Percentiles rank a stretch among this genome's conserved stretches.
Conservation (phyloP, 176 grass and related monocot species). For the Hyparrhenia diplandra region DNA sequence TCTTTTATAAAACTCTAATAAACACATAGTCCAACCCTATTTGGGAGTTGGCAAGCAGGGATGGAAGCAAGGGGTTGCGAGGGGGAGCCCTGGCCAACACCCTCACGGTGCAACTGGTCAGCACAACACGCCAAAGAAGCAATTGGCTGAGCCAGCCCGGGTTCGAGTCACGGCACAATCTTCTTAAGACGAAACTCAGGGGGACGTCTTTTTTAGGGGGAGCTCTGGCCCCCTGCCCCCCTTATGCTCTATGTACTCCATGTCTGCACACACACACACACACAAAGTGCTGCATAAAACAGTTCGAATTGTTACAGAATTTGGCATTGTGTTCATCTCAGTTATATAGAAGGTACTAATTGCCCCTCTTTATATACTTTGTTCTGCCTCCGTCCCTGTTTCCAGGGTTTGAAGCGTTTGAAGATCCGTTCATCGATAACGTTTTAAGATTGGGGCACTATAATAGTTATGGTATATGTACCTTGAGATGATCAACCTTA, state of each 20-base stretch:
- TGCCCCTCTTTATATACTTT: neutral
- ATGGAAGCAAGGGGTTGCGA: constrained; percentile 41
- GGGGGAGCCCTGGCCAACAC: too few relatives aligned
- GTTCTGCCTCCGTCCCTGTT: neutral
- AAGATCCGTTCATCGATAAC: neutral
- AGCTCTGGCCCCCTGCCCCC: neutral
- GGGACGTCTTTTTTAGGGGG: too few relatives aligned
- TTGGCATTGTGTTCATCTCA: neutral
- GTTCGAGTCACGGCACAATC: too few relatives aligned
- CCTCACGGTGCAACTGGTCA: too few relatives aligned
- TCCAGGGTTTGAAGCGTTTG: neutral
- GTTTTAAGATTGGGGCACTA: neutral
- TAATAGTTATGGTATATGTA: constrained; percentile 22
- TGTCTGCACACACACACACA: neutral
- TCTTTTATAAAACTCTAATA: neutral
- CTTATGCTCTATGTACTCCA: neutral
- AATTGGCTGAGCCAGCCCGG: too few relatives aligned
- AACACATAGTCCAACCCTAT: neutral
- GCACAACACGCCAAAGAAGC: too few relatives aligned
- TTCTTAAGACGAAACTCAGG: too few relatives aligned
- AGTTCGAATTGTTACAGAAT: neutral
- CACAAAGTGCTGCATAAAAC: neutral
- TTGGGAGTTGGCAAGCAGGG: neutral
- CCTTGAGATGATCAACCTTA: constrained; percentile 95
- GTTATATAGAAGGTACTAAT: neutral